Percentiles rank a stretch among this genome's conserved stretches.
phyloP scores from a whole-genome alignment of 1,139 yeast species.

The Protomyces arabidopsidicola region DNA sequence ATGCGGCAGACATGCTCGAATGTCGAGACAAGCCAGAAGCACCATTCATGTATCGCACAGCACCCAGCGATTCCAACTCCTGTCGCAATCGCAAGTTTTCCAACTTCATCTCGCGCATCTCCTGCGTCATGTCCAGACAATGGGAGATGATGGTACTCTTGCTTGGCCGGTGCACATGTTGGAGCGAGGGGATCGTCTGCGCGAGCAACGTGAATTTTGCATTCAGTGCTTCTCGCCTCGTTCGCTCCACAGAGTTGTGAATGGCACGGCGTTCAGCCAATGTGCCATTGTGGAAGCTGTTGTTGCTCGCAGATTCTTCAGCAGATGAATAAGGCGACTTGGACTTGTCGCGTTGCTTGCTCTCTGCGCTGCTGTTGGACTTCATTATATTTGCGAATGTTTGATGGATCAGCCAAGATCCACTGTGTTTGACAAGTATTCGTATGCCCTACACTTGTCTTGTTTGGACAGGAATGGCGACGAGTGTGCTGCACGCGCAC shows the following conservation, averaged over 20 bases:
- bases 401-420: too few species aligned
- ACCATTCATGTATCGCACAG: not conserved
- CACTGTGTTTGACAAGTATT: too few species aligned
- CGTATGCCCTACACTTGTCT: not conserved
- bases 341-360: not conserved
- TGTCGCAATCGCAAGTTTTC: conserved; percentile 21
- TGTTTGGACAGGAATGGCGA: not conserved
- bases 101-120: conserved; percentile 10
- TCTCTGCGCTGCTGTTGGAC: not conserved
- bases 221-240: conserved; percentile 19
- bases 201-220: conserved; percentile 15
- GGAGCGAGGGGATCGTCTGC: conserved; percentile 15
- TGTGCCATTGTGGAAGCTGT: not conserved
- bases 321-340: not conserved
- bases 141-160: conserved; percentile 22
- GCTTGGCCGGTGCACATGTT: conserved; percentile 23
- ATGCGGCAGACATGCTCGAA: not conserved
- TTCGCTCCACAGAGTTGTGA: conserved; percentile 25
- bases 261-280: conserved; percentile 25
- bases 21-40: not conserved
- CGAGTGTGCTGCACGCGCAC: not conserved
- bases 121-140: conserved; percentile 20
- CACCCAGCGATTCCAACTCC: conserved; percentile 11
- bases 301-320: not conserved
- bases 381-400: not conserved